Conservation (phyloP, 2,329 filamentous ascomycete species). For the Zymoseptoria ardabiliae region DNA sequence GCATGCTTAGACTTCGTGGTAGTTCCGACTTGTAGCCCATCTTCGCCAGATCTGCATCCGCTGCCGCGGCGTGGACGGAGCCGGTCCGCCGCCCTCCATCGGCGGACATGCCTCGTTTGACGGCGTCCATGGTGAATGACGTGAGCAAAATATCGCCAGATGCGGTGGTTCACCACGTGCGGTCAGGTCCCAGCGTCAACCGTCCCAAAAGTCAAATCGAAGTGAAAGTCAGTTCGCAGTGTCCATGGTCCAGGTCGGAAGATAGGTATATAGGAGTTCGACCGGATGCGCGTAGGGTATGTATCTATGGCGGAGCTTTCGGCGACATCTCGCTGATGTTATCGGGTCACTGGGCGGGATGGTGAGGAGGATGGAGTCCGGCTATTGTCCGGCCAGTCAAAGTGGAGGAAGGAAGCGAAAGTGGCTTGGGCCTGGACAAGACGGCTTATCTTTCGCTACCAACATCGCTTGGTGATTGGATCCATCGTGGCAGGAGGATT, state of each 20-base stretch:
- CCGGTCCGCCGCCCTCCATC: constrained; percentile 1
- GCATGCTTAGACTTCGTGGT: constrained; percentile 59
- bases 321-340: background rate
- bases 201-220: background rate
- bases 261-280: background rate
- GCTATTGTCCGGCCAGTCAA: background rate
- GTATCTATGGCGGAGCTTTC: background rate
- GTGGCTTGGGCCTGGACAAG: background rate
- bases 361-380: background rate
- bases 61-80: constrained; percentile 33
- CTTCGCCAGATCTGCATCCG: constrained; percentile 54
- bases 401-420: background rate
- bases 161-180: background rate
- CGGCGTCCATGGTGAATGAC: constrained; percentile 7
- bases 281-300: background rate
- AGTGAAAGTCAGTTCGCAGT: background rate
- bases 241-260: constrained; percentile 1
- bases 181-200: background rate
- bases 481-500: background rate
- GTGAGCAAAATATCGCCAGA: background rate
- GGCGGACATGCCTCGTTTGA: constrained; percentile 11
- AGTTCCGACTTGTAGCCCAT: constrained; percentile 64
- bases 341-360: background rate
- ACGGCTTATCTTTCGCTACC: background rate
- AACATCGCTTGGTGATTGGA: background rate